Percentiles rank a stretch among this genome's conserved stretches.
Evolutionary conservation across 768 basidiomycete genomes (phyloP).

Genomic region (Cubamyces lactineus): DNA sequence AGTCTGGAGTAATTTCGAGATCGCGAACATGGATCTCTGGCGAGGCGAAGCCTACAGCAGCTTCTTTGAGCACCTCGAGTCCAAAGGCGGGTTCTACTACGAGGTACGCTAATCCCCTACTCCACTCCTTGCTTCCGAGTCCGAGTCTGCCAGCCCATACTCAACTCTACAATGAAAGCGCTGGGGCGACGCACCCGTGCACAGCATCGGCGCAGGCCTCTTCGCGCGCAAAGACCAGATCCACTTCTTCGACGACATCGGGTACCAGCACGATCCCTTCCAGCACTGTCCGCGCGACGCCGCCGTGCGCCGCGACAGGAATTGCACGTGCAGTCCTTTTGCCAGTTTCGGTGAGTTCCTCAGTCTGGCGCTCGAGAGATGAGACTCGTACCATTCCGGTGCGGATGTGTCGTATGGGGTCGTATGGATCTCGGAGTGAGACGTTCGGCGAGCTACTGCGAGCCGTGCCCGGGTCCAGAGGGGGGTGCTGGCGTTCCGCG

Average conservation of each 20-base stretch:
- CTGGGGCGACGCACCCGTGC: constrained; percentile 52
- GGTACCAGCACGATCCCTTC: constrained; percentile 58
- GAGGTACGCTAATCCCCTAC: constrained; percentile 53
- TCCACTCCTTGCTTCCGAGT: not conserved
- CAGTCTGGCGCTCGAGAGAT: not conserved
- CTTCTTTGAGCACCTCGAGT: constrained; percentile 83
- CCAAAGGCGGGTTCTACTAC: constrained; percentile 88
- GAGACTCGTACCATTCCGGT: not conserved
- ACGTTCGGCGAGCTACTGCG: not conserved
- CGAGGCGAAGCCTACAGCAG: constrained; percentile 78
- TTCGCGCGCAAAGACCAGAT: constrained; percentile 58
- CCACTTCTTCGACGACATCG: constrained; percentile 78
- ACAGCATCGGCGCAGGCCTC: constrained; percentile 52
- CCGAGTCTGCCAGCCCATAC: not conserved
- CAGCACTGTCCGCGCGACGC: constrained; percentile 50
- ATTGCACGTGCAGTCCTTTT: constrained; percentile 52
- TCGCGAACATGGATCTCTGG: constrained; percentile 90
- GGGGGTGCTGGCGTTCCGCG: not conserved
- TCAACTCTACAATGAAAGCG: constrained; percentile 31
- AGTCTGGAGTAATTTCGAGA: constrained; percentile 78
- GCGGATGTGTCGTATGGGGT: not conserved
- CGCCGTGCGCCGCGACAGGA: constrained; percentile 43
- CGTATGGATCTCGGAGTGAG: not conserved
- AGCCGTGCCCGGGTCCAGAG: not conserved
- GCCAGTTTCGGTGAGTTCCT: constrained; percentile 58